Conservation (phyloP, 179 eudicot species). For the Silene noctiflora region DNA sequence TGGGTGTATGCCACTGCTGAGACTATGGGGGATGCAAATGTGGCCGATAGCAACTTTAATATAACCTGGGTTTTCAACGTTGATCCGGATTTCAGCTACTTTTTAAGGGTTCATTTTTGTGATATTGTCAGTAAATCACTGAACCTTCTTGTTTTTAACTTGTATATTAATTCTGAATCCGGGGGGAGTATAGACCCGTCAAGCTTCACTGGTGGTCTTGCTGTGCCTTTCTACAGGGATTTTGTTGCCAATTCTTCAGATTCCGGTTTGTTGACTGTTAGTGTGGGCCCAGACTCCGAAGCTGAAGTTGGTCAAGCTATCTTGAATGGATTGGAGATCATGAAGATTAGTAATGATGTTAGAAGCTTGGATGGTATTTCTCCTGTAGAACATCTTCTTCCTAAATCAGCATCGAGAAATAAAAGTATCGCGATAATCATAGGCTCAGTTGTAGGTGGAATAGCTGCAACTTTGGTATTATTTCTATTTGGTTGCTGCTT, state of each 20-base stretch:
- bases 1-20: constrained; percentile 73
- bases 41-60: constrained; percentile 53
- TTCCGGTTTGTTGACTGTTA: constrained; percentile 46
- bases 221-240: constrained; percentile 60
- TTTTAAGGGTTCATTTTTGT: constrained; percentile 63
- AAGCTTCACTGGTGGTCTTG: constrained; percentile 40
- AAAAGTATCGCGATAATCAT: constrained; percentile 32
- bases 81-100: constrained; percentile 61
- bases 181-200: constrained; percentile 54
- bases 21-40: constrained; percentile 65
- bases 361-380: constrained; percentile 61
- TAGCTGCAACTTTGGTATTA: constrained; percentile 36
- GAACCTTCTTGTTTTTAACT: constrained; percentile 53
- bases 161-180: constrained; percentile 61
- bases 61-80: constrained; percentile 66
- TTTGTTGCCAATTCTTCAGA: constrained; percentile 56
- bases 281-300: constrained; percentile 56
- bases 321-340: constrained; percentile 68
- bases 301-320: constrained; percentile 42
- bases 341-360: constrained; percentile 71
- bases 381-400: constrained; percentile 54
- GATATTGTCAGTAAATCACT: constrained; percentile 55
- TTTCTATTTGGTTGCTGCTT: constrained; percentile 51
- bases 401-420: constrained; percentile 28
- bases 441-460: constrained; percentile 44